These are phyloP conservation scores for Acer negundo DNA, from an alignment of 345 rosid genomes.

Conservation along the genomic window DNA sequence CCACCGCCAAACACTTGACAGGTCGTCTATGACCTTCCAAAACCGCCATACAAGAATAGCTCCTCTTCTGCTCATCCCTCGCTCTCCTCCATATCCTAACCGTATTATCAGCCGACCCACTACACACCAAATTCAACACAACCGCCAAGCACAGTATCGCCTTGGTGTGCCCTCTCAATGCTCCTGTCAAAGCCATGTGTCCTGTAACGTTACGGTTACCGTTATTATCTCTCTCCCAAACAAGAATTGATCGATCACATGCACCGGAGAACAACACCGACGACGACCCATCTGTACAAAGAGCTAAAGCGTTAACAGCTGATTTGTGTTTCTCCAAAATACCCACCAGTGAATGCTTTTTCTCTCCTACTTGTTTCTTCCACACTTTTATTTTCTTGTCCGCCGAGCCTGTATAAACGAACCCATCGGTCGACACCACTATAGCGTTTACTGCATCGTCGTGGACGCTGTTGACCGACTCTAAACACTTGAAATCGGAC, in stretches of 20 bases:
- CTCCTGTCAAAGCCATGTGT: constrained; percentile 57
- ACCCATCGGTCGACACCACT: constrained; percentile 51
- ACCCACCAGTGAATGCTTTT: constrained; percentile 44
- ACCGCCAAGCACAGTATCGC: constrained; percentile 67
- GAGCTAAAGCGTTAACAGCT: constrained; percentile 69
- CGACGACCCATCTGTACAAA: constrained; percentile 48
- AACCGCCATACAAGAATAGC: constrained; percentile 54
- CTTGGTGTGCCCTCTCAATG: constrained; percentile 69
- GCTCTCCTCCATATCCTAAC: constrained; percentile 70
- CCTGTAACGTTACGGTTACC: not conserved
- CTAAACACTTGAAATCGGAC: constrained; percentile 57
- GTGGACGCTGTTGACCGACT: constrained; percentile 60
- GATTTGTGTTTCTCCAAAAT: constrained; percentile 62
- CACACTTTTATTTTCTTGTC: constrained; percentile 72
- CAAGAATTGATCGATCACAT: constrained; percentile 71
- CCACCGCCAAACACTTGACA: constrained; percentile 64
- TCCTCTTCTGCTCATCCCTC: constrained; percentile 11
- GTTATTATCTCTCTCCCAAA: constrained; percentile 51
- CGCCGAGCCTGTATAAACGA: constrained; percentile 70
- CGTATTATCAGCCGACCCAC: constrained; percentile 75
- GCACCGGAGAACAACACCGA: constrained; percentile 72
- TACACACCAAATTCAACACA: constrained; percentile 50
- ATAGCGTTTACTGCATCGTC: constrained; percentile 76
- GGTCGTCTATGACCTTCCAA: constrained; percentile 62
- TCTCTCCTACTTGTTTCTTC: constrained; percentile 36